Evolutionary conservation across 306 rosid species (phyloP), one percentile per base, ranked within the genome.

Genomic region (Sesbania bispinosa): DNA sequence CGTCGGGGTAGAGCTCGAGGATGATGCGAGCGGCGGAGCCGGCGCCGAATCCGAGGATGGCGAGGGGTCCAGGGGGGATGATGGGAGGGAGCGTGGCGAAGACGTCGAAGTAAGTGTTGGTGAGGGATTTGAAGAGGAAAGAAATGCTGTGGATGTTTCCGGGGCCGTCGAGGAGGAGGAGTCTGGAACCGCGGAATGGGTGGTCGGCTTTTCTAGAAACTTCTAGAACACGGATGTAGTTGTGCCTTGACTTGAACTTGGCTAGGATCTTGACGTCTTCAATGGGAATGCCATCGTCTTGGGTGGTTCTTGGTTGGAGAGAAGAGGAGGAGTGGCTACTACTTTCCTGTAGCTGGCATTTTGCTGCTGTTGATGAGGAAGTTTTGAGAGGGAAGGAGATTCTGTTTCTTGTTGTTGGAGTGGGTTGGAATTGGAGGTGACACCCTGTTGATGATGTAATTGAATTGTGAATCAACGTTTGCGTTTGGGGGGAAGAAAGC

Each of bases 131-230:
- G 87, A 84, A 83, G 19, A 63, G 87, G 85, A 83, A 89, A 0
- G 96, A 89, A 24, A 94, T 83, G 85, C 95, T 91, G 88, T 91
- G 99, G 68, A 94, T 91, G 87, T 94, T 91, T 43, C 97, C 97
- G 2, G 99, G 97, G 24, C n/a, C 61, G 27, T 94, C 97, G 0
- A 94, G 89, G 10, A 90, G 99, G 33, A 94, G 99, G 4, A 94
- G 88, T 16, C 99, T 63, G 10, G 97, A 86, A 2, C 95, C 97
- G n/a, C 96, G 88, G 53, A 94, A 74, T 10, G 97, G 96, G 85
- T 94, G 97, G 24, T 87, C 84, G 14, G 93, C 86, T 79, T 74
- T 81, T 65, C 96, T 75, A 0, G 95, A 91, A 68, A 94, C 90
- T 66, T 91, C 74, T 3, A 94, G 86, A 26, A 94, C 97, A 13